Evolutionary conservation across 345 rosid genomes (phyloP).

Genomic region (Gossypioides kirkii): DNA sequence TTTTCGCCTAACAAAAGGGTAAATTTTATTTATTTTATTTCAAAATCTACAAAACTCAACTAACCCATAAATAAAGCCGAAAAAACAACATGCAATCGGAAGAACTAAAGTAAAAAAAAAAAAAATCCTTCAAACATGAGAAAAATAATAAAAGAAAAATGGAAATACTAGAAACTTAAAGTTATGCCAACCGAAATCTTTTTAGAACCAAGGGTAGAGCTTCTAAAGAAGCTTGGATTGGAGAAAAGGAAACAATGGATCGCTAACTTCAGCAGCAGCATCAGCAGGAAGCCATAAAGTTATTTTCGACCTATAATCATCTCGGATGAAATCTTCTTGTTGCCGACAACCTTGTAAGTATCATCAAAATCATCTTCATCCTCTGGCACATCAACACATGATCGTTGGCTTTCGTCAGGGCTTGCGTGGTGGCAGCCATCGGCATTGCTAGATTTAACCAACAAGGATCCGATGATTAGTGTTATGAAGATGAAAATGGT

Average conservation of each 20-base stretch:
- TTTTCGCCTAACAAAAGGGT: too few species aligned
- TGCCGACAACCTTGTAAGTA: constrained; percentile 4
- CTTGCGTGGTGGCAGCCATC: neutral
- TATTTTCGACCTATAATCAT: neutral
- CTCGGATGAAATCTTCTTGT: neutral
- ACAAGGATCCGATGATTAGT: neutral
- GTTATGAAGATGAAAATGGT: neutral
- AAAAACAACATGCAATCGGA: neutral
- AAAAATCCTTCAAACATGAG: too few species aligned
- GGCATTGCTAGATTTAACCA: neutral
- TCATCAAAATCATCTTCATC: constrained; percentile 13
- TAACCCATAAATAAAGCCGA: neutral
- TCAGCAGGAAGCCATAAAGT: neutral
- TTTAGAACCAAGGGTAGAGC: neutral
- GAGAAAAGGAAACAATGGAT: neutral
- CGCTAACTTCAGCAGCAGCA: neutral
- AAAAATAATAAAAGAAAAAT: too few species aligned
- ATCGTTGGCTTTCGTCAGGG: neutral
- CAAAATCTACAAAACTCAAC: neutral
- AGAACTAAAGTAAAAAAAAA: too few species aligned
- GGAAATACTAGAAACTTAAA: too few species aligned
- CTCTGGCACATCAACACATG: neutral
- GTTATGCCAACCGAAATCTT: too few species aligned
- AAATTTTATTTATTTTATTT: neutral
- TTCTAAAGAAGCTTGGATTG: neutral